A percentile compares a stretch with the other conserved stretches of the same genome.
phyloP scores from a whole-genome alignment of 305 asterid genomes.

The Petunia hybrid region DNA sequence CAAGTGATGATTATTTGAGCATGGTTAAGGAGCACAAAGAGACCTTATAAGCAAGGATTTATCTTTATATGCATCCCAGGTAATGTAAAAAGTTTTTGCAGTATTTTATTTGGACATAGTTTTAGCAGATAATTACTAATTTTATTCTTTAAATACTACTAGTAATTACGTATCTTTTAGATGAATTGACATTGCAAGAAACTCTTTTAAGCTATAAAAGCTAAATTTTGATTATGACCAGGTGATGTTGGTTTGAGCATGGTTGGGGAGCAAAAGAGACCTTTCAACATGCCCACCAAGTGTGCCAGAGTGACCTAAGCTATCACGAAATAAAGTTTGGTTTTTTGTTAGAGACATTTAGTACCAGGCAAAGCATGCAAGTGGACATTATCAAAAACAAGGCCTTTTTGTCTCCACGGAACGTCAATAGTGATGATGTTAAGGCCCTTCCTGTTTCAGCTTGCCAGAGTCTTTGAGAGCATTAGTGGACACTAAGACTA shows the following conservation, averaged over 20 bases:
- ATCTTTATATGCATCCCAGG: too few species aligned
- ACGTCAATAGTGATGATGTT: not conserved
- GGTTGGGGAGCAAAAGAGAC: not conserved
- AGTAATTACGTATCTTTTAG: too few species aligned
- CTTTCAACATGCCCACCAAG: not conserved
- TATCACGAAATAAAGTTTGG: not conserved
- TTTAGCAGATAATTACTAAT: too few species aligned
- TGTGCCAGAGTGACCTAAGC: constrained; percentile 3
- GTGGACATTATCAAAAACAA: not conserved
- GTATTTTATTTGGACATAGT: too few species aligned
- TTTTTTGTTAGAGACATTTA: not conserved
- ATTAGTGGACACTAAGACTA: constrained; percentile 13
- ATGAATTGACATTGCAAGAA: too few species aligned
- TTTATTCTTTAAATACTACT: too few species aligned
- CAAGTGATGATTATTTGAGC: not conserved
- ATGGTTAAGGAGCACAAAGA: not conserved
- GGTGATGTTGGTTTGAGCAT: not conserved
- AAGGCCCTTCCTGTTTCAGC: not conserved
- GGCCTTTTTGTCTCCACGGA: constrained; percentile 9
- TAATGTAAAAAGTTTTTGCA: too few species aligned
- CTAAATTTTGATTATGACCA: too few species aligned
- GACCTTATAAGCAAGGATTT: not conserved
- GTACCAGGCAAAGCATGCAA: not conserved
- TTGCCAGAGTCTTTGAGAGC: not conserved
- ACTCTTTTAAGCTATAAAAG: too few species aligned